Evolutionary conservation across 106 monocot species (phyloP).

Genomic region (Dioscorea alata): DNA sequence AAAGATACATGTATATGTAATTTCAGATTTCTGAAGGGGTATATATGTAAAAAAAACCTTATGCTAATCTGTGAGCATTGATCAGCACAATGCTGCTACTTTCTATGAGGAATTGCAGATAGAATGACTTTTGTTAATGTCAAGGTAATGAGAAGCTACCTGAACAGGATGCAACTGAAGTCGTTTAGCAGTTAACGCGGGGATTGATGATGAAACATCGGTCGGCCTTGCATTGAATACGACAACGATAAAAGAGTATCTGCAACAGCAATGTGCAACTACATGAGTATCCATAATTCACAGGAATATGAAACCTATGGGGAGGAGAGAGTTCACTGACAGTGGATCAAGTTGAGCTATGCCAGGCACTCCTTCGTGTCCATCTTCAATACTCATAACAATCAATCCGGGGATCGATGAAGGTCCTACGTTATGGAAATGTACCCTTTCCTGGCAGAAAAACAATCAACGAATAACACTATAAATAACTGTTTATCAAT

Average conservation of each 20-base stretch:
- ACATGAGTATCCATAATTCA: not conserved
- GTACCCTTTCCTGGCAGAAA: conserved; percentile 45
- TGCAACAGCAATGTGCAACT: conserved; percentile 5
- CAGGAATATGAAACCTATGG: not conserved
- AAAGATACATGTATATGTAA: too few relatives aligned
- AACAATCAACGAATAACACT: too few relatives aligned
- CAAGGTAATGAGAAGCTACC: conserved; percentile 22
- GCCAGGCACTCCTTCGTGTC: conserved; percentile 40
- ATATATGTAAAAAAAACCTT: too few relatives aligned
- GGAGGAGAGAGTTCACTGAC: conserved; percentile 18
- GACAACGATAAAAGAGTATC: conserved; percentile 57
- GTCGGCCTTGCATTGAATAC: conserved; percentile 72
- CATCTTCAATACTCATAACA: conserved; percentile 86
- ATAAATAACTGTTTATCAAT: too few relatives aligned
- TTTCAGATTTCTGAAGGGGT: too few relatives aligned
- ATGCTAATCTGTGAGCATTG: too few relatives aligned
- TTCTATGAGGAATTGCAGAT: too few relatives aligned
- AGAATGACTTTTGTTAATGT: not conserved
- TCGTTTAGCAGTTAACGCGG: conserved; percentile 25
- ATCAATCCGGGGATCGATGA: conserved; percentile 58
- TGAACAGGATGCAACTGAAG: conserved; percentile 74
- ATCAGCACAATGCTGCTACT: too few relatives aligned
- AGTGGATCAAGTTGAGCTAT: conserved; percentile 58
- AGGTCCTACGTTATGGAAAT: conserved; percentile 63
- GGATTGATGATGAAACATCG: conserved; percentile 42